These are phyloP conservation scores for Chara braunii DNA, from an alignment of 139 green algal genomes.

Conservation along the genomic window DNA sequence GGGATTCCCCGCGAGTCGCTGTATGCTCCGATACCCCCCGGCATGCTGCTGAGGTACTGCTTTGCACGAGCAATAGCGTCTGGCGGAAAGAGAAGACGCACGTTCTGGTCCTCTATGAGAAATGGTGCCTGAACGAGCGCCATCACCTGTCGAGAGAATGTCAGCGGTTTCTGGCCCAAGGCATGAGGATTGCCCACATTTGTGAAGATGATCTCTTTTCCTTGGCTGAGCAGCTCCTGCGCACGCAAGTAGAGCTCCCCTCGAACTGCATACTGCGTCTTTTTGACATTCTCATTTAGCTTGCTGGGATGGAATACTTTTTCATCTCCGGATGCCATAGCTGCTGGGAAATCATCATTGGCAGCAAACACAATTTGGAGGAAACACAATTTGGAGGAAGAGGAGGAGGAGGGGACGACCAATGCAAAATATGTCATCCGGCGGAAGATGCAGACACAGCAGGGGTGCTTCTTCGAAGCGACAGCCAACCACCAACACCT, in stretches of 20 bases:
- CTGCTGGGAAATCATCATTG: too few relatives aligned
- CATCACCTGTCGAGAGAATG: conserved; percentile 79
- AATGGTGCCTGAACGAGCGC: conserved; percentile 69
- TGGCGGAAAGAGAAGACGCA: conserved; percentile 61
- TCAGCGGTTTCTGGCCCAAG: conserved; percentile 77
- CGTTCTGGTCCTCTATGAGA: conserved; percentile 60
- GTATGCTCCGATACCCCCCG: conserved; percentile 68
- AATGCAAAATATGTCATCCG: too few relatives aligned
- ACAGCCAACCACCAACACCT: too few relatives aligned
- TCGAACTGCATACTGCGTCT: conserved; percentile 77
- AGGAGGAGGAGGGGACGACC: too few relatives aligned
- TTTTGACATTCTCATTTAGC: conserved; percentile 70
- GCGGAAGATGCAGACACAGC: too few relatives aligned
- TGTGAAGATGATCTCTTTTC: conserved; percentile 89
- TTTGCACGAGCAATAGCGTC: conserved; percentile 71
- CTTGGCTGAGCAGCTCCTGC: conserved; percentile 65
- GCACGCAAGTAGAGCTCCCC: conserved; percentile 84
- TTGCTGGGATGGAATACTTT: conserved; percentile 63
- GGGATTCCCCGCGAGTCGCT: conserved; percentile 66
- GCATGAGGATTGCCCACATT: conserved; percentile 93
- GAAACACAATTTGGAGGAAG: too few relatives aligned
- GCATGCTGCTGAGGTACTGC: conserved; percentile 60
- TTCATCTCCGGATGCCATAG: conserved; percentile 21
- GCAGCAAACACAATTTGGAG: too few relatives aligned
- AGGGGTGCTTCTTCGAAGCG: too few relatives aligned